Base-by-base conservation (phyloP, 202 grass and related monocot species). In the Setaria italica region DNA sequence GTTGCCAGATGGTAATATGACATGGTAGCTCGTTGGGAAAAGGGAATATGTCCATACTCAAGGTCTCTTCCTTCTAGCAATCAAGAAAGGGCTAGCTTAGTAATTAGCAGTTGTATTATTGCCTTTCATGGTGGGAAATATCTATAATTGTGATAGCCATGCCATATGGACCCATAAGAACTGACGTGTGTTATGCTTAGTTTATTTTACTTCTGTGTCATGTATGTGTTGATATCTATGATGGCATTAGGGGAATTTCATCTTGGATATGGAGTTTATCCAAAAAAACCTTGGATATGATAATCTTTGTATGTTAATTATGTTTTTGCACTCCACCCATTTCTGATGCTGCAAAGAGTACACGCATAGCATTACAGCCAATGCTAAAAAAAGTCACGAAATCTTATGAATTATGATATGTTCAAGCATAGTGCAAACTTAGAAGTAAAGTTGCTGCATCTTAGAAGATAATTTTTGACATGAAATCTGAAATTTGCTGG, bases 1-100 rank as follows among this genome's bases (percentile, higher is more conserved):
- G 37, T 59, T 80, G 29, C n/a, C 56, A 45, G 55, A n/a, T 51
- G 79, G 41, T 80, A 57, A 42, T 47, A 68, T 85, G 43, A 80
- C 51, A 60, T 37, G 47, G 29, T 45, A 85, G 25, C 13, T 9
- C 7, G 7, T 34, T 33, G 50, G 53, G 4, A 54, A 76, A 68
- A 50, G 42, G 21, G n/a, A 62, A 76, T 65, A 69, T 80, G 16
- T 67, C 59, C 46, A 48, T 72, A 42, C 45, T 35, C 62, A 35
- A 46, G 37, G 14, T 11, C 30, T 42, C 17, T 67, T 48, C 35
- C 9, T 80, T 68, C 76, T 42, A 63, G 54, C 30, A 79, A 70
- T 57, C 17, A 29, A 13, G 17, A 79, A 51, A 13, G 53, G 25
- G 20, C 1, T 67, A 70, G 42, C 71, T 50, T 6, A 39, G 20